These are phyloP conservation scores for Leishmania amazonensis DNA, from an alignment of 208 protist genomes.

Conservation along the genomic window DNA sequence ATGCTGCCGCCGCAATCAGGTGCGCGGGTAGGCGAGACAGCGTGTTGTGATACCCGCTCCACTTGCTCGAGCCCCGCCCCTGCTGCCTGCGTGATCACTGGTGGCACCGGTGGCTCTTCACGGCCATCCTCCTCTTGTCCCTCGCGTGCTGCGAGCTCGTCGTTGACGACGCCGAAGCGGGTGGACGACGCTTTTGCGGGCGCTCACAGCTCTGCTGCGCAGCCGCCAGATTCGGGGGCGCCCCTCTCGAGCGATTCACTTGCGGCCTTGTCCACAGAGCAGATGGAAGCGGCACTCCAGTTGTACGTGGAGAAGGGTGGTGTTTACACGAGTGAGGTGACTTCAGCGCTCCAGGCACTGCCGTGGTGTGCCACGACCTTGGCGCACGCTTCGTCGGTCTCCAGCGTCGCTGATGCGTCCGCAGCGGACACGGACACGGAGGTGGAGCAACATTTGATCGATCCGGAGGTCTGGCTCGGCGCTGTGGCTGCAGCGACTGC, in stretches of 20 bases:
- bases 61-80: not conserved
- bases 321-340: constrained; percentile 15
- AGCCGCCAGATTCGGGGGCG: not conserved
- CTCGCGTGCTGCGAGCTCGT: not conserved
- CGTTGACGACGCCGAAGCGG: not conserved
- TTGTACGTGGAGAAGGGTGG: constrained; percentile 41
- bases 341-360: constrained; percentile 2
- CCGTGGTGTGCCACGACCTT: constrained; percentile 6
- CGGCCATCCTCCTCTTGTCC: not conserved
- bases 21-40: not conserved
- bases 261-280: constrained; percentile 1
- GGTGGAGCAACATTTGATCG: constrained; percentile 1
- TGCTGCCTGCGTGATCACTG: not conserved
- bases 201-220: not conserved
- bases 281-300: constrained; percentile 34
- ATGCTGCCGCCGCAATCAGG: not conserved
- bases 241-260: not conserved
- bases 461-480: constrained; percentile 30
- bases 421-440: not conserved
- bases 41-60: not conserved
- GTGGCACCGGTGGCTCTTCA: not conserved
- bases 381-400: not conserved
- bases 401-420: not conserved
- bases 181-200: not conserved
- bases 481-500: constrained; percentile 15